These are phyloP conservation scores for Rhizophagus clarus DNA, from an alignment of 192 early-diverging fungal species.

Conservation along the genomic window DNA sequence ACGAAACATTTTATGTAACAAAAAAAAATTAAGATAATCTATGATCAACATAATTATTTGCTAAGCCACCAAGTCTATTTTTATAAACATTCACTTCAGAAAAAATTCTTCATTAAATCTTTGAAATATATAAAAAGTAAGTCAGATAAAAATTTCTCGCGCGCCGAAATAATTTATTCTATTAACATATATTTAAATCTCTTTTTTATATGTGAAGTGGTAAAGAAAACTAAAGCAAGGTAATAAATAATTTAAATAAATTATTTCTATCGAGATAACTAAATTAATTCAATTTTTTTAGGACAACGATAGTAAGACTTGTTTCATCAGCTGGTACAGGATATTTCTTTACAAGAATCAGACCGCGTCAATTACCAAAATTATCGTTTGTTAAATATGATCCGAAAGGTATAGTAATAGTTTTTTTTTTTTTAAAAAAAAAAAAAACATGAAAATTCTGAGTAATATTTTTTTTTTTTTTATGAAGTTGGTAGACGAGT, in stretches of 20 bases:
- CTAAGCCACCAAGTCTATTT: background rate
- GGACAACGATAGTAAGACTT: constrained; percentile 84
- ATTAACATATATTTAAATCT: background rate
- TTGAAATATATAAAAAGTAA: background rate
- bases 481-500: constrained; percentile 2
- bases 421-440: background rate
- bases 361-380: constrained; percentile 78
- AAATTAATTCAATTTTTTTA: constrained; percentile 25
- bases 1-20: background rate
- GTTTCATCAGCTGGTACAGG: constrained; percentile 90
- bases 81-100: background rate
- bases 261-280: background rate
- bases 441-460: background rate
- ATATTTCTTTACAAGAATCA: constrained; percentile 83
- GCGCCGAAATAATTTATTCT: background rate
- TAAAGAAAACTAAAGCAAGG: constrained; percentile 82
- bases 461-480: background rate
- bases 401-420: constrained; percentile 65
- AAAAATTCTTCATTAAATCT: background rate
- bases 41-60: background rate
- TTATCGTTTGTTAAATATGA: constrained; percentile 93
- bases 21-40: background rate
- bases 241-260: constrained; percentile 24
- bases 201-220: constrained; percentile 52
- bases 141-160: background rate